phyloP scores from a whole-genome alignment of 2,329 filamentous ascomycete genomes.

The Cordyceps cicadae region DNA sequence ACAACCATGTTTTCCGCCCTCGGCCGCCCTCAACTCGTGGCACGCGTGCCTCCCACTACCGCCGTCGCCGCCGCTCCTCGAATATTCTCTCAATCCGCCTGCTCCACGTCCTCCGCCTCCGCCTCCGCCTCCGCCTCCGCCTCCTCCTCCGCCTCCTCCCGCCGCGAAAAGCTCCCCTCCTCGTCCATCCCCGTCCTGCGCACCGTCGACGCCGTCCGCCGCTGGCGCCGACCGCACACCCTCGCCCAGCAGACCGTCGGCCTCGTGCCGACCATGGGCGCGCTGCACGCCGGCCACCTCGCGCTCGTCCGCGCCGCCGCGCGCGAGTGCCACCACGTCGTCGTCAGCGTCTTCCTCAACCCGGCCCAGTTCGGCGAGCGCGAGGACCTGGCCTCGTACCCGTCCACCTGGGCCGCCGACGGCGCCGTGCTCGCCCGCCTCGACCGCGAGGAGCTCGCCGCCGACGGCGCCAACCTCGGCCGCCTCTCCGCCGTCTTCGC shows the following conservation, averaged over 20 bases:
- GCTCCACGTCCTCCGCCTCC: constrained; percentile 13
- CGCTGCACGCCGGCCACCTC: constrained; percentile 85
- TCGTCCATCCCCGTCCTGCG: constrained; percentile 65
- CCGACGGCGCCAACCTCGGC: constrained; percentile 50
- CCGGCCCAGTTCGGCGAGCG: constrained; percentile 88
- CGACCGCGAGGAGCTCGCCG: constrained; percentile 60
- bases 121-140: too few species aligned
- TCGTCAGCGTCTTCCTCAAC: constrained; percentile 92
- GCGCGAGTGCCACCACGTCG: constrained; percentile 72
- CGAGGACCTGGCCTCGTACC: constrained; percentile 85
- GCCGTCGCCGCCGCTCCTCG: not conserved
- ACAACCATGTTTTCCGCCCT: not conserved
- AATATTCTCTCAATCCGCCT: constrained; percentile 16
- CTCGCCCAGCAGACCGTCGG: constrained; percentile 65
- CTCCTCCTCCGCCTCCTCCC: not conserved
- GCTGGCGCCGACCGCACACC: constrained; percentile 58
- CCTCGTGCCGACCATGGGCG: constrained; percentile 95
- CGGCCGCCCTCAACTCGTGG: not conserved
- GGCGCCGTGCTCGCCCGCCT: constrained; percentile 56
- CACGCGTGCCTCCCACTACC: constrained; percentile 1
- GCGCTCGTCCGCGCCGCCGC: constrained; percentile 79
- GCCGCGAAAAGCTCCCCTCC: constrained; percentile 42
- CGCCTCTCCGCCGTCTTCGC: constrained; percentile 78
- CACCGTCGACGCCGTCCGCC: constrained; percentile 61
- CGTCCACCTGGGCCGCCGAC: constrained; percentile 80